Conservation (phyloP, 768 basidiomycete genomes). For the Rhodocollybia butyracea region DNA sequence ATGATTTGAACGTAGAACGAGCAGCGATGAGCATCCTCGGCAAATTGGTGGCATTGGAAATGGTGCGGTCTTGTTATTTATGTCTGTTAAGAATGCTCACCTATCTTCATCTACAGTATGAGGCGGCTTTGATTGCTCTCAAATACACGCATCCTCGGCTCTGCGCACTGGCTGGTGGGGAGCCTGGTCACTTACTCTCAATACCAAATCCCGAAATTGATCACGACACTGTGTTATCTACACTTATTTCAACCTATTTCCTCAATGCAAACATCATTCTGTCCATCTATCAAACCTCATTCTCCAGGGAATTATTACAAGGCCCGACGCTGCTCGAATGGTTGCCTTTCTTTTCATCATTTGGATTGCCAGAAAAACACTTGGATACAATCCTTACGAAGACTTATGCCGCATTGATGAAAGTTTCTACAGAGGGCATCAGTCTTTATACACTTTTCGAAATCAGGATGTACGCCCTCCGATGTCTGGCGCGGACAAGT, state of each 20-base stretch:
- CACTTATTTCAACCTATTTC: slow-evolving; percentile 59
- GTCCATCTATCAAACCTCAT: slow-evolving; percentile 19
- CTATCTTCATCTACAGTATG: slow-evolving; percentile 40
- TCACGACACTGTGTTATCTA: slow-evolving; percentile 34
- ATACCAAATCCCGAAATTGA: slow-evolving; percentile 24
- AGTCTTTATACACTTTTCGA: slow-evolving; percentile 29
- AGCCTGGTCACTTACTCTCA: not conserved
- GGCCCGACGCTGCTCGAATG: slow-evolving; percentile 46
- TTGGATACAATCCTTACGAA: slow-evolving; percentile 57
- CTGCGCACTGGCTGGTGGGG: slow-evolving; percentile 22
- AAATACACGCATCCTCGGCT: slow-evolving; percentile 45
- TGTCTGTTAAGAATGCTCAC: not conserved
- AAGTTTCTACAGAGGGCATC: slow-evolving; percentile 16
- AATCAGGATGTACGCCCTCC: slow-evolving; percentile 46
- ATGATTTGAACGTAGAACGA: slow-evolving; percentile 65
- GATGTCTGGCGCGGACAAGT: slow-evolving; percentile 43
- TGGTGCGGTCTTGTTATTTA: slow-evolving; percentile 47
- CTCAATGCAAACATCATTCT: slow-evolving; percentile 47
- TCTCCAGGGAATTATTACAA: slow-evolving; percentile 21
- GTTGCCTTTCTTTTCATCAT: slow-evolving; percentile 38
- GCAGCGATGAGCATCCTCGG: slow-evolving; percentile 66
- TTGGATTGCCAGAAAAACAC: slow-evolving; percentile 45
- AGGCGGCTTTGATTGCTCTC: slow-evolving; percentile 44
- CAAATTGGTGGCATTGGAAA: slow-evolving; percentile 63
- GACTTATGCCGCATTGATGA: slow-evolving; percentile 53